A percentile compares a stretch with the other conserved stretches of the same genome.
Evolutionary conservation across 352 stramenopile genomes (phyloP).

Genomic region (Halophytophthora batemanensis): DNA sequence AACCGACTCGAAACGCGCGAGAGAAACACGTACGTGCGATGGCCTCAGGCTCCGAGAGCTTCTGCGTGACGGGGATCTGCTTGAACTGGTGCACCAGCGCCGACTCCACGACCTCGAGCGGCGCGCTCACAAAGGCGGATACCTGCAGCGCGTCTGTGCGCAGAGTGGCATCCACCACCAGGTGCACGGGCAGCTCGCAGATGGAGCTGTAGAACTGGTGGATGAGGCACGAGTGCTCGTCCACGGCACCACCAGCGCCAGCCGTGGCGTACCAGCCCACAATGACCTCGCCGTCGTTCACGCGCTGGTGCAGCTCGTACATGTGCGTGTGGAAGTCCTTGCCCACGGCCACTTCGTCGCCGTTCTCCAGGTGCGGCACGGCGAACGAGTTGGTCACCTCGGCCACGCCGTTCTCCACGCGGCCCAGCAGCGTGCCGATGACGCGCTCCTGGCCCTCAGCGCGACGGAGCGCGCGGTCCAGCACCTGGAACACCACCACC

Average conservation of each 20-base stretch:
- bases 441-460: conserved; percentile 93
- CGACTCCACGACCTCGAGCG: conserved; percentile 87
- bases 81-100: conserved; percentile 93
- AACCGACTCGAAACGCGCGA: background rate
- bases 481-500: conserved; percentile 95
- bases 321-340: conserved; percentile 98
- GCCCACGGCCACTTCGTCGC: conserved; percentile 95
- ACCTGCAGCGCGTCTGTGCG: conserved; percentile 79
- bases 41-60: conserved; percentile 91
- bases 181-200: conserved; percentile 90
- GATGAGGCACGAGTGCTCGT: conserved; percentile 96
- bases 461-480: conserved; percentile 95
- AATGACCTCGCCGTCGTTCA: conserved; percentile 94
- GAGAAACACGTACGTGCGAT: conserved; percentile 84
- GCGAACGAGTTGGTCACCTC: conserved; percentile 96
- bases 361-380: conserved; percentile 95
- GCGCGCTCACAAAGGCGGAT: conserved; percentile 89
- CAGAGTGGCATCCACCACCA: conserved; percentile 94
- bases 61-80: conserved; percentile 91
- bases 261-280: conserved; percentile 96
- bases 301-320: conserved; percentile 93
- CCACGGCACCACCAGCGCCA: conserved; percentile 60
- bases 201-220: conserved; percentile 98
- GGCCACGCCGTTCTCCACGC: conserved; percentile 78
- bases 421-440: conserved; percentile 96